Conservation (phyloP, 768 basidiomycete species). For the Suillus paluster region DNA sequence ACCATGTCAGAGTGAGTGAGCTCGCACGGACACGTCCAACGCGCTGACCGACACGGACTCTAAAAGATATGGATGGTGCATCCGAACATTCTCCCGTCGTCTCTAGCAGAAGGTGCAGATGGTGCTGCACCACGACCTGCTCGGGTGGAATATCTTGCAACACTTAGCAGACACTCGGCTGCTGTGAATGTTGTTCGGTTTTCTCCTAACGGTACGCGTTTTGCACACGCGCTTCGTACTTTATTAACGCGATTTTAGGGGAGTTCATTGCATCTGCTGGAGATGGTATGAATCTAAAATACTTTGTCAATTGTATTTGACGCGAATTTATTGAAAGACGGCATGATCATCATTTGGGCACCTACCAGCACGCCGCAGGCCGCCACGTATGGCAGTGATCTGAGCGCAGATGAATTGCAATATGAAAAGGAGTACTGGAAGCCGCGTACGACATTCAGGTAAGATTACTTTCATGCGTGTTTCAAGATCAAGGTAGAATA, state of each 20-base stretch:
- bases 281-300: constrained; percentile 68
- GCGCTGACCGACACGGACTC: constrained; percentile 15
- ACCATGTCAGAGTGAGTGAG: constrained; percentile 87
- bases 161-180: constrained; percentile 89
- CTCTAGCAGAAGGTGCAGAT: constrained; percentile 46
- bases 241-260: constrained; percentile 48
- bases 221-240: background rate
- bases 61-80: constrained; percentile 91
- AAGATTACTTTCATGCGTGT: constrained; percentile 21
- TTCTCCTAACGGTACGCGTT: constrained; percentile 83
- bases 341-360: constrained; percentile 97
- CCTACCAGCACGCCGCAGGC: constrained; percentile 74
- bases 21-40: constrained; percentile 12
- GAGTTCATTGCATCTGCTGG: constrained; percentile 95
- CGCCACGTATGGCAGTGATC: constrained; percentile 82
- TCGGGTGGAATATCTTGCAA: constrained; percentile 96
- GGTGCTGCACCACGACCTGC: constrained; percentile 58
- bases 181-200: constrained; percentile 96
- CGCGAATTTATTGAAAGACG: constrained; percentile 57
- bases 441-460: constrained; percentile 84
- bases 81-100: constrained; percentile 81
- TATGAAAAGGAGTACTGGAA: constrained; percentile 97
- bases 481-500: constrained; percentile 14
- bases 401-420: constrained; percentile 75
- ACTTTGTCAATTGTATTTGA: constrained; percentile 14